These are phyloP conservation scores for Mycosarcoma maydis DNA, from an alignment of 1,284 basidiomycete species.

Conservation along the genomic window DNA sequence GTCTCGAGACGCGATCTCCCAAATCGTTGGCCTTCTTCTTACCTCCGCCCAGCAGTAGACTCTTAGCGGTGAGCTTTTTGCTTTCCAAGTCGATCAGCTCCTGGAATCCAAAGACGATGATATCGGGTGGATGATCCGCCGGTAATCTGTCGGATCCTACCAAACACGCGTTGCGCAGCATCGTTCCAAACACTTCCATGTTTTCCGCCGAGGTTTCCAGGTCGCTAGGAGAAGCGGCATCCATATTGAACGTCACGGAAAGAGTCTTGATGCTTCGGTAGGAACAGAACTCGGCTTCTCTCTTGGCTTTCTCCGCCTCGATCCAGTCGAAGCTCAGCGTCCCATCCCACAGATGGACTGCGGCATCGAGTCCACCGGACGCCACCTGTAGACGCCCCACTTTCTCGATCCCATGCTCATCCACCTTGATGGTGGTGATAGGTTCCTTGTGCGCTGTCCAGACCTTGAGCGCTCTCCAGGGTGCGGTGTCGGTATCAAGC, in stretches of 20 bases:
- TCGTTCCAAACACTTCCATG: constrained; percentile 50
- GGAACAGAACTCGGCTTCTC: constrained; percentile 80
- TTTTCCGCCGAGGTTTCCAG: constrained; percentile 68
- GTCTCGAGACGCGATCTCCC: constrained; percentile 48
- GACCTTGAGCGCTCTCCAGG: constrained; percentile 84
- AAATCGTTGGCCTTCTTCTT: constrained; percentile 54
- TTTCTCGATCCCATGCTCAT: constrained; percentile 48
- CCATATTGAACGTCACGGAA: constrained; percentile 93
- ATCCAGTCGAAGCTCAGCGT: constrained; percentile 85
- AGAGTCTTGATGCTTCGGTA: constrained; percentile 82
- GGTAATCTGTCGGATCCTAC: constrained; percentile 21
- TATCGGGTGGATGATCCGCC: constrained; percentile 75
- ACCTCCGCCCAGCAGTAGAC: constrained; percentile 55
- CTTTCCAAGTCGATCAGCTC: constrained; percentile 94
- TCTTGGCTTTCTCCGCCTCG: constrained; percentile 79
- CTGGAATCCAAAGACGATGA: constrained; percentile 93
- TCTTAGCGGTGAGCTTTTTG: constrained; percentile 81
- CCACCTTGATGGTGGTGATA: constrained; percentile 78
- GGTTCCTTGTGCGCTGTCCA: constrained; percentile 84
- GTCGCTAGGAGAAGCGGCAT: constrained; percentile 82
- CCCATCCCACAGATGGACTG: constrained; percentile 87
- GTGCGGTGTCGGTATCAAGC: constrained; percentile 74
- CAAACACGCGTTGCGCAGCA: constrained; percentile 48
- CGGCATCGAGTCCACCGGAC: constrained; percentile 80
- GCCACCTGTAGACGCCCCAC: constrained; percentile 74